phyloP scores from a whole-genome alignment of 2,329 filamentous ascomycete genomes.

The Cercospora janseana region DNA sequence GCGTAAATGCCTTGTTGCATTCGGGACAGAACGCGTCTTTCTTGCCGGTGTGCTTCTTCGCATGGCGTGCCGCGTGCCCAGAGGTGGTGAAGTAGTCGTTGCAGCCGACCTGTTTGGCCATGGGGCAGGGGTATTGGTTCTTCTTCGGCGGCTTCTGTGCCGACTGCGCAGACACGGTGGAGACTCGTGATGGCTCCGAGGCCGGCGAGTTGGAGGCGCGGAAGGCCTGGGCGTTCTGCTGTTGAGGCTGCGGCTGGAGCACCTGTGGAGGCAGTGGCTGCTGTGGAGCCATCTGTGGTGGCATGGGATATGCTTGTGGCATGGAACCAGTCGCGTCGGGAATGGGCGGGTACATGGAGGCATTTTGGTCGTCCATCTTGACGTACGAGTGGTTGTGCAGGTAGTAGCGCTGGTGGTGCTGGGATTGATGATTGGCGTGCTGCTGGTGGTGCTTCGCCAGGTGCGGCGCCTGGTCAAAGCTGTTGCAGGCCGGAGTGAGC shows the following conservation, averaged over 20 bases:
- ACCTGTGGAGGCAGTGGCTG: conserved; percentile 3
- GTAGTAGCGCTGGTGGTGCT: conserved; percentile 27
- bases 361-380: conserved; percentile 39
- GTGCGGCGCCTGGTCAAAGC: conserved; percentile 30
- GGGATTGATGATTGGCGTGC: conserved; percentile 17
- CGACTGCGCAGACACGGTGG: conserved; percentile 46
- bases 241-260: conserved; percentile 4
- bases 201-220: conserved; percentile 49
- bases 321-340: conserved; percentile 35
- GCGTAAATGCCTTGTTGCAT: conserved; percentile 77
- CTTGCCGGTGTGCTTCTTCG: conserved; percentile 79
- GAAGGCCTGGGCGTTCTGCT: conserved; percentile 10
- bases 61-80: conserved; percentile 79
- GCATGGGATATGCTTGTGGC: conserved; percentile 36
- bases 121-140: conserved; percentile 72
- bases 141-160: conserved; percentile 52
- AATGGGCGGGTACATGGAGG: conserved; percentile 39
- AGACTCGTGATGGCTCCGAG: conserved; percentile 46
- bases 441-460: conserved; percentile 26
- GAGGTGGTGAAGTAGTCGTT: conserved; percentile 81
- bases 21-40: conserved; percentile 70
- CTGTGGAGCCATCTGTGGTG: conserved; percentile 24
- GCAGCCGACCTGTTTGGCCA: conserved; percentile 68
- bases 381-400: conserved; percentile 18
- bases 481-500: conserved; percentile 45